Conservation (phyloP, 176 grass and related monocot species). For the Oropetium thomaeum region DNA sequence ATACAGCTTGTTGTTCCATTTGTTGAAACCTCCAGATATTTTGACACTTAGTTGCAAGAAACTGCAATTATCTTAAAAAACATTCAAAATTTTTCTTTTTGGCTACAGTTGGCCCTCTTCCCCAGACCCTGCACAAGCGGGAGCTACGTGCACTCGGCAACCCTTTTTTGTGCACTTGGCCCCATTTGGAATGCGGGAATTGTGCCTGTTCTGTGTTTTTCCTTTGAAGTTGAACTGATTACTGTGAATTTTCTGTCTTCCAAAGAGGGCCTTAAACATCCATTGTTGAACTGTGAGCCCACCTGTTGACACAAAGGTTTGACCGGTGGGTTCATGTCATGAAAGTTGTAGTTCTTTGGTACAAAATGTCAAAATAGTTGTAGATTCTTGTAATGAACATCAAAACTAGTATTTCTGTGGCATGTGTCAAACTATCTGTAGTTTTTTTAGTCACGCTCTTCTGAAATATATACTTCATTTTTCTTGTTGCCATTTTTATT, state of each 20-base stretch:
- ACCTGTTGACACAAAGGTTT: neutral
- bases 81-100: too few relatives aligned
- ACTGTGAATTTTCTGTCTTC: too few relatives aligned
- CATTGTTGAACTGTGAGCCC: neutral
- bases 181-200: too few relatives aligned
- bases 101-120: too few relatives aligned
- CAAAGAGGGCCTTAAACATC: too few relatives aligned
- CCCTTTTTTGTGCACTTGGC: too few relatives aligned
- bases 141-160: too few relatives aligned
- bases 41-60: neutral
- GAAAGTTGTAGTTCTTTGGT: neutral
- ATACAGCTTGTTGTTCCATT: neutral
- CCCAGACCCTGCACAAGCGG: too few relatives aligned
- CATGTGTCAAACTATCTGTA: neutral
- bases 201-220: too few relatives aligned
- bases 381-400: neutral
- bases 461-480: neutral
- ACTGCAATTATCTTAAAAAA: neutral
- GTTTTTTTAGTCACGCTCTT: neutral
- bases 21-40: neutral
- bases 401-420: neutral
- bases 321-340: neutral
- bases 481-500: constrained; percentile 19
- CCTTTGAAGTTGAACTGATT: too few relatives aligned
- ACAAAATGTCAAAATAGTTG: neutral